Percentiles rank a stretch among this genome's conserved stretches.
Conservation (phyloP, 140 eudicot genomes). For the Stevia rebaudiana region DNA sequence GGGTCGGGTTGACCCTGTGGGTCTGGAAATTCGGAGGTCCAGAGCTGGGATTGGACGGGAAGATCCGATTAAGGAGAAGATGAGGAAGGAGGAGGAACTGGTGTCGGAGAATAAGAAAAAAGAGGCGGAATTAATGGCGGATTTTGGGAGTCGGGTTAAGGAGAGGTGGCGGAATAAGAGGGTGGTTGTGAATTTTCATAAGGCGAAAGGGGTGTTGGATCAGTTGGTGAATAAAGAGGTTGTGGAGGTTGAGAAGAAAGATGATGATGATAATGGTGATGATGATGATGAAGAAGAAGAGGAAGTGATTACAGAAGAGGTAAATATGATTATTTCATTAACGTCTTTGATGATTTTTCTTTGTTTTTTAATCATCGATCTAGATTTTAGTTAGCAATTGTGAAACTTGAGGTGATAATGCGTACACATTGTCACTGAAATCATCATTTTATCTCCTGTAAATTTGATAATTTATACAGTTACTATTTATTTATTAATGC, state of each 20-base stretch:
- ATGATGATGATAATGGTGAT: slow-evolving; percentile 34
- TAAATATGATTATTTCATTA: slow-evolving; percentile 14
- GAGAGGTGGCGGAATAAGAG: slow-evolving; percentile 68
- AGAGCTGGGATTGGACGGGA: slow-evolving; percentile 85
- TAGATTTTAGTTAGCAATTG: background rate
- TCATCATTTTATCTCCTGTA: background rate
- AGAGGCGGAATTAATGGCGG: slow-evolving; percentile 64
- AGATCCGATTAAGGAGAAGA: slow-evolving; percentile 61
- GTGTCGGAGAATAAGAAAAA: slow-evolving; percentile 44
- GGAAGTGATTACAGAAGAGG: slow-evolving; percentile 82
- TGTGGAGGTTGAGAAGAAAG: slow-evolving; percentile 45
- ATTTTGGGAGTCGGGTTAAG: slow-evolving; percentile 70
- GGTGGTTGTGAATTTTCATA: slow-evolving; percentile 48
- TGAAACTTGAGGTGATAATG: background rate
- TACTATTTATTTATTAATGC: slow-evolving; percentile 22
- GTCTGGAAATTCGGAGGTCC: slow-evolving; percentile 69
- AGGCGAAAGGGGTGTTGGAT: slow-evolving; percentile 78
- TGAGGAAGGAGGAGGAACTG: slow-evolving; percentile 55
- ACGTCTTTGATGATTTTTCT: too few relatives aligned
- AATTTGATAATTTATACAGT: background rate
- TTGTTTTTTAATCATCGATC: background rate
- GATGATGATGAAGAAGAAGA: slow-evolving; percentile 69
- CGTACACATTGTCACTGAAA: background rate
- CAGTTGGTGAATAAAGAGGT: slow-evolving; percentile 87
- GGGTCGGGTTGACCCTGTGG: slow-evolving; percentile 64